Evolutionary conservation across 345 rosid genomes (phyloP).

Genomic region (Salix caprea): DNA sequence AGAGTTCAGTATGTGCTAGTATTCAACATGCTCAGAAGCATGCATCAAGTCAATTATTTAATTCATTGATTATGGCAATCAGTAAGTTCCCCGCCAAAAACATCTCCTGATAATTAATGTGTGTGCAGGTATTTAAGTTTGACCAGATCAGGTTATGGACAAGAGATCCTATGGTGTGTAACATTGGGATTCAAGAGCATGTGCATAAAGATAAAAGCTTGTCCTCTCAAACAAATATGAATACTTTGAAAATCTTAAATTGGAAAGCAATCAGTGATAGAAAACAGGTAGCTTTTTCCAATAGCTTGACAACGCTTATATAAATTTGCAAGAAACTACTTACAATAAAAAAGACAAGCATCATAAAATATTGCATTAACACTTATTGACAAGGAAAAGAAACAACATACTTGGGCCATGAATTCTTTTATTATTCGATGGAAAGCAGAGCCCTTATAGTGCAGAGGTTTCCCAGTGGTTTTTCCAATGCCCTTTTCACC

Average conservation of each 20-base stretch:
- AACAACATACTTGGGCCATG: constrained; percentile 83
- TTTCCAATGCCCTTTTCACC: constrained; percentile 89
- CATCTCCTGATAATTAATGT: background rate
- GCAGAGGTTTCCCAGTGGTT: constrained; percentile 78
- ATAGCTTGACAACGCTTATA: background rate
- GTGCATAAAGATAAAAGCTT: background rate
- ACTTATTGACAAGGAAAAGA: constrained; percentile 1
- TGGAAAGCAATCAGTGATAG: background rate
- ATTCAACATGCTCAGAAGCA: background rate
- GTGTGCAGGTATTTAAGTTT: background rate
- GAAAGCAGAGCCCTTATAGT: constrained; percentile 71
- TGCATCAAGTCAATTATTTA: background rate
- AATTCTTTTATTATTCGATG: constrained; percentile 93
- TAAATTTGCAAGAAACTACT: background rate
- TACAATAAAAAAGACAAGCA: background rate
- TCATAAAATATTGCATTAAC: background rate
- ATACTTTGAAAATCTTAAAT: background rate
- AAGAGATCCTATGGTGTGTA: no score
- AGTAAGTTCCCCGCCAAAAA: background rate
- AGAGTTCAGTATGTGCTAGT: background rate
- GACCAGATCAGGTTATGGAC: background rate
- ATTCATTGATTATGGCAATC: background rate
- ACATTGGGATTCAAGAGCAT: background rate
- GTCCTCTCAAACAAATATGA: background rate
- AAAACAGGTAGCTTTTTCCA: background rate